Evolutionary conservation across 306 rosid genomes (phyloP).

Genomic region (Glycyrrhiza uralensis): DNA sequence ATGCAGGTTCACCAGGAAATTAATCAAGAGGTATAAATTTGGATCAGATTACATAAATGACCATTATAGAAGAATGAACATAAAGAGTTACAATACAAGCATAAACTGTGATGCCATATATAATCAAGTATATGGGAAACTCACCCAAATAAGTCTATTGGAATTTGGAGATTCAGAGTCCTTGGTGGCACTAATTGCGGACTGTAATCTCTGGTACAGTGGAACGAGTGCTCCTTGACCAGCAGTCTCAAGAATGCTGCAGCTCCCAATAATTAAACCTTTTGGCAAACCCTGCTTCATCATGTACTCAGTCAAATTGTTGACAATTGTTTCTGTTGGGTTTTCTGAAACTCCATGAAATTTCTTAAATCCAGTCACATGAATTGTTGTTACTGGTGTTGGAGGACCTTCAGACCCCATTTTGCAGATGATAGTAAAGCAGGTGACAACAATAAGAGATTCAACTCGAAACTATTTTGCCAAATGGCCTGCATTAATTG

Average conservation of each 20-base stretch:
- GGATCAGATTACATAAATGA: conserved; percentile 7
- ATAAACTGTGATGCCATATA: background rate
- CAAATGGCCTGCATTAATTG: conserved; percentile 43
- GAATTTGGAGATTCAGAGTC: conserved; percentile 56
- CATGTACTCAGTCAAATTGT: conserved; percentile 62
- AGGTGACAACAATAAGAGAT: conserved; percentile 23
- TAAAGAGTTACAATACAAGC: too few species aligned
- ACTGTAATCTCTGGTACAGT: conserved; percentile 60
- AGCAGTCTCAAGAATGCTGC: conserved; percentile 88
- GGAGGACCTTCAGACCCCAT: conserved; percentile 97
- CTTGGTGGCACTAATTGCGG: conserved; percentile 47
- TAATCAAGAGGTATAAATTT: background rate
- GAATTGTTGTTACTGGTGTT: conserved; percentile 58
- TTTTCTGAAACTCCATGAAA: conserved; percentile 96
- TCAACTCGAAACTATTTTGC: conserved; percentile 29
- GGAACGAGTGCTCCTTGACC: conserved; percentile 72
- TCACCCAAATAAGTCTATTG: conserved; percentile 68
- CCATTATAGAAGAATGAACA: background rate
- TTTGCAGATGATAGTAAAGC: conserved; percentile 35
- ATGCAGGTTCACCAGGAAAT: background rate
- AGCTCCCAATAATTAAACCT: conserved; percentile 74
- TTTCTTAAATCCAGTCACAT: conserved; percentile 92
- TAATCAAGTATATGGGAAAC: conserved; percentile 26
- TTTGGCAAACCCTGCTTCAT: conserved; percentile 73
- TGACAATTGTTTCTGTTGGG: conserved; percentile 79